Percentiles rank a stretch among this genome's conserved stretches.
Conservation (phyloP, 176 grass and related monocot species). For the Oryza glaberrima region DNA sequence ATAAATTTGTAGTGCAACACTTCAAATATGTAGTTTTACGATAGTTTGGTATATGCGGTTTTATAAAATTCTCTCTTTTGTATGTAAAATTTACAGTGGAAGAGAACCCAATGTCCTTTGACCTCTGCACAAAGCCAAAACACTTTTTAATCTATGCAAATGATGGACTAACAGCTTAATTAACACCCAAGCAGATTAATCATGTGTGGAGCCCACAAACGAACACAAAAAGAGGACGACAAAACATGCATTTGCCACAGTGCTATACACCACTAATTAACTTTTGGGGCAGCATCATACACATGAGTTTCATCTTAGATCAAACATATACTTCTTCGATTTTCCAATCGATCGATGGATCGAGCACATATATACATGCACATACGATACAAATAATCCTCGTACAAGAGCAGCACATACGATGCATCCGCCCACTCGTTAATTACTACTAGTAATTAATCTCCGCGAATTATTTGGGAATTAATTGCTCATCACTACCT, state of each 20-base stretch:
- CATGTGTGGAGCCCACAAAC: not conserved
- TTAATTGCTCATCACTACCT: not conserved
- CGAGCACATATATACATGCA: not conserved
- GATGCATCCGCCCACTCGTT: not conserved
- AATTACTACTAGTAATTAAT: no score
- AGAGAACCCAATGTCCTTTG: not conserved
- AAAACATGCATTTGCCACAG: not conserved
- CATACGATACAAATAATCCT: slow-evolving; percentile 46
- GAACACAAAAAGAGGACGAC: not conserved
- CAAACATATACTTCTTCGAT: not conserved
- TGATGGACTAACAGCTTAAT: slow-evolving; percentile 9
- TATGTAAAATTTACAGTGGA: not conserved
- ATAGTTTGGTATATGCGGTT: no score
- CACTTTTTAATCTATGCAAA: not conserved
- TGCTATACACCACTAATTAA: not conserved
- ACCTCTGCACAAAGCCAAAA: not conserved
- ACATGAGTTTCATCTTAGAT: slow-evolving; percentile 15
- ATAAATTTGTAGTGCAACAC: no score
- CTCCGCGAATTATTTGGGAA: not conserved
- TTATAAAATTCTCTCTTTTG: no score
- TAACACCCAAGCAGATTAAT: slow-evolving; percentile 13
- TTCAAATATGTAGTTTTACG: no score
- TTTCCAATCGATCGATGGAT: not conserved
- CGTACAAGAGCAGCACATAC: slow-evolving; percentile 6
- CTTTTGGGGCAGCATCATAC: slow-evolving; percentile 13